Conservation (phyloP, 148 eudicot genomes). For the Euryodendron excelsum region DNA sequence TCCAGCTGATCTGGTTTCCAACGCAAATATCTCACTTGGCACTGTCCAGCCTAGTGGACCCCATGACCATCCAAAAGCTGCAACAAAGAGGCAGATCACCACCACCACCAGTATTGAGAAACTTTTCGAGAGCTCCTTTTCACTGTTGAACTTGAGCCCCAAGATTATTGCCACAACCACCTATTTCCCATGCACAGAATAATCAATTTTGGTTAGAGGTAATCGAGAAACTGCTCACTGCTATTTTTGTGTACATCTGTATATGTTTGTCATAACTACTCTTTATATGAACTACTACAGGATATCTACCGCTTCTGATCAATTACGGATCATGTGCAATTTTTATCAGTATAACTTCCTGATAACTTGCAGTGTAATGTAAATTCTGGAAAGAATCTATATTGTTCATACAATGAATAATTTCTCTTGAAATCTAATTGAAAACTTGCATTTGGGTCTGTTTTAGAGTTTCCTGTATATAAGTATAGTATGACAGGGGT, state of each 20-base stretch:
- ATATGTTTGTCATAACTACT: no score
- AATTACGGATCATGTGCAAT: no score
- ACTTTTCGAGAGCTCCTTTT: slow-evolving; percentile 46
- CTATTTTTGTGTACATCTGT: no score
- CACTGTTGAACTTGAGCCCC: slow-evolving; percentile 57
- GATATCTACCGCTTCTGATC: no score
- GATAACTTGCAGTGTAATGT: neutral
- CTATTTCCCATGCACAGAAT: slow-evolving; percentile 36
- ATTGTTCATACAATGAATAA: no score
- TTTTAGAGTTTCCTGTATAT: neutral
- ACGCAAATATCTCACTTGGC: slow-evolving; percentile 80
- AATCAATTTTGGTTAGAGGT: no score
- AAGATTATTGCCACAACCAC: slow-evolving; percentile 58
- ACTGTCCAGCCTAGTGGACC: slow-evolving; percentile 90
- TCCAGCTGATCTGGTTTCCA: slow-evolving; percentile 80
- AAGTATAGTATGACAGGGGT: no score
- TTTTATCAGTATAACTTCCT: no score
- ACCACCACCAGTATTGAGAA: slow-evolving; percentile 54
- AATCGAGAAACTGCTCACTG: no score
- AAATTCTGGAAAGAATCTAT: neutral
- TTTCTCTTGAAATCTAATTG: neutral
- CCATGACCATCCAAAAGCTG: slow-evolving; percentile 86
- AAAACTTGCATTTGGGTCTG: neutral
- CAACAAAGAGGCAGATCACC: slow-evolving; percentile 65
- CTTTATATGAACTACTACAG: no score